Conservation (phyloP, 345 rosid species). For the Nasturtium officinale region DNA sequence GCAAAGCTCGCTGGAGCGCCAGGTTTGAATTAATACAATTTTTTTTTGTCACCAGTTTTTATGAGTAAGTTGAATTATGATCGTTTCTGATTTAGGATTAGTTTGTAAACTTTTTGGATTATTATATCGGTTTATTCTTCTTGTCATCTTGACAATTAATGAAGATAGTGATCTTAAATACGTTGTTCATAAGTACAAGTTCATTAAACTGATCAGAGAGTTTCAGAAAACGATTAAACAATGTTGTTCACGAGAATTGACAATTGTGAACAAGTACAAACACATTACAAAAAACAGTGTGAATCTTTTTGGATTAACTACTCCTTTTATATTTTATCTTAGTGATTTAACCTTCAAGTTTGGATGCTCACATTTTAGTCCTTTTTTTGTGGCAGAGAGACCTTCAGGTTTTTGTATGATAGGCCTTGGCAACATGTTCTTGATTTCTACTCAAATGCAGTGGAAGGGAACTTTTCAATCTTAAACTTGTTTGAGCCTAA, state of each 20-base stretch:
- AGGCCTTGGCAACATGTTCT: slow-evolving; percentile 78
- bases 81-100: neutral
- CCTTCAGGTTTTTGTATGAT: slow-evolving; percentile 65
- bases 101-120: neutral
- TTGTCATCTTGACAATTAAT: neutral
- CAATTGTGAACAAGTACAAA: neutral
- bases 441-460: slow-evolving; percentile 62
- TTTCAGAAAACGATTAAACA: neutral
- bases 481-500: slow-evolving; percentile 53
- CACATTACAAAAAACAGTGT: neutral
- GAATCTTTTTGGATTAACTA: neutral
- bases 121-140: neutral
- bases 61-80: neutral
- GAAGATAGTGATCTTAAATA: neutral
- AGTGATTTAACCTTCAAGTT: neutral
- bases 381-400: slow-evolving; percentile 49
- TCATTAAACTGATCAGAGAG: neutral
- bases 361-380: neutral
- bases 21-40: slow-evolving; percentile 43
- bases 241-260: neutral
- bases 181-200: neutral
- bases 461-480: slow-evolving; percentile 52
- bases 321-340: neutral
- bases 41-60: neutral
- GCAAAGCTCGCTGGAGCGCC: slow-evolving; percentile 71